Evolutionary conservation across 1,284 basidiomycete species (phyloP), one percentile per base, ranked within the genome.

Genomic region (Schizophyllum commune): DNA sequence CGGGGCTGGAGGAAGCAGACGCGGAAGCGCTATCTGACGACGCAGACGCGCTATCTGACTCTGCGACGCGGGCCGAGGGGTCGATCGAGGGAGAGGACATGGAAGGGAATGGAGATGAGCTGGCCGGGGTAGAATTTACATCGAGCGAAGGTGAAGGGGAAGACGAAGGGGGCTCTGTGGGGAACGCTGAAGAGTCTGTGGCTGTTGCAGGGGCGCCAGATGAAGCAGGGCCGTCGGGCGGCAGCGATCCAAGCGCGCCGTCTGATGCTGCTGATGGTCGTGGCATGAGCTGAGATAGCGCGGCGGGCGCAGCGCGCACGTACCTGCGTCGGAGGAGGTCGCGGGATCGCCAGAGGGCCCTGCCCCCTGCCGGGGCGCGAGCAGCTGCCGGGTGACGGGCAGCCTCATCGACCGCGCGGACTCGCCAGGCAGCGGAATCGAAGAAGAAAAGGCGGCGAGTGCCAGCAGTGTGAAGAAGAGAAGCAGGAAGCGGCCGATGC

Each of bases 151-250:
- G 39, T 47, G 39, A 47, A 47, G 39, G 39, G 9, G 39, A 47
- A 47, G 39, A 47, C 4, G 39, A 47, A 47, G 39, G 13, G 2
- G 2, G 39, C 17, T 27, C 20, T 11, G 58, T 34, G 21, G 9
- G 32, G 5, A 1, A 47, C 17, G 55, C 34, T 21, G 7, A 19
- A 5, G 55, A 7, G 52, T 54, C 52, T 5, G 21, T 20, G 33
- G 56, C 51, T 17, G 59, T 57, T 19, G 58, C 34, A 20, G 58
- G 54, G 27, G 20, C 58, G 9, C 52, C 51, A 19, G 58, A 61
- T 53, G 63, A 64, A 60, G 58, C 53, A n/a, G 63, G 51, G 22
- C 56, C 59, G 64, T 58, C 64, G 61, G 64, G 58, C 59, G 64
- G 58, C 52, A 62, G 59, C 60, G 60, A 60, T 32, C 58, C 57